Percentiles rank a stretch among this genome's conserved stretches.
phyloP scores from a whole-genome alignment of 1,284 basidiomycete species.

The Takashimella tepidaria region DNA sequence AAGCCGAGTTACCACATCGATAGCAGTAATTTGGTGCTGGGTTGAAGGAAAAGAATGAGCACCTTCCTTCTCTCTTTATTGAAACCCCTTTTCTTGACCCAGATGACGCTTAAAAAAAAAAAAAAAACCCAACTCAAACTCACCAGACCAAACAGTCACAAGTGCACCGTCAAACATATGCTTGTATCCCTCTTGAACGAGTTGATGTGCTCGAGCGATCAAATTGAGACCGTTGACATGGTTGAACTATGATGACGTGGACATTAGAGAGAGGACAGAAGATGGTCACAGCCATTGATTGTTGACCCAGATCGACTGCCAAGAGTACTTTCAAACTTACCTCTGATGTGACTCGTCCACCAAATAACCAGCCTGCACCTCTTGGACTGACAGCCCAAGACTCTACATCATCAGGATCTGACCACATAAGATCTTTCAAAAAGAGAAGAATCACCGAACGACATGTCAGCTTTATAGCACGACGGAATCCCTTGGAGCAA shows the following conservation, averaged over 20 bases:
- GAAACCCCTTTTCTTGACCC: too few relatives aligned
- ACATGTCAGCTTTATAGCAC: too few relatives aligned
- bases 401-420: constrained; percentile 91
- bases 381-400: constrained; percentile 93
- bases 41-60: too few relatives aligned
- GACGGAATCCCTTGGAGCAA: too few relatives aligned
- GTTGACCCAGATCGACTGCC: neutral
- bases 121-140: too few relatives aligned
- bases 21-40: constrained; percentile 91
- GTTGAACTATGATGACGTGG: constrained; percentile 77
- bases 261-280: too few relatives aligned
- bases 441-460: too few relatives aligned
- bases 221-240: constrained; percentile 77
- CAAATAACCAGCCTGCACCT: constrained; percentile 96
- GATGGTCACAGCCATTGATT: neutral
- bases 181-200: constrained; percentile 96
- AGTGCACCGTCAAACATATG: constrained; percentile 93
- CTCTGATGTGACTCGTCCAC: constrained; percentile 76
- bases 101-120: too few relatives aligned
- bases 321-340: constrained; percentile 47
- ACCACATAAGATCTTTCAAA: constrained; percentile 99
- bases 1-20: constrained; percentile 73
- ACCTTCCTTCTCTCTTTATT: too few relatives aligned
- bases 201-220: constrained; percentile 88
- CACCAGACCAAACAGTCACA: constrained; percentile 85